phyloP scores from a whole-genome alignment of 2,329 filamentous ascomycete genomes.

The Drechmeria coniospora region DNA sequence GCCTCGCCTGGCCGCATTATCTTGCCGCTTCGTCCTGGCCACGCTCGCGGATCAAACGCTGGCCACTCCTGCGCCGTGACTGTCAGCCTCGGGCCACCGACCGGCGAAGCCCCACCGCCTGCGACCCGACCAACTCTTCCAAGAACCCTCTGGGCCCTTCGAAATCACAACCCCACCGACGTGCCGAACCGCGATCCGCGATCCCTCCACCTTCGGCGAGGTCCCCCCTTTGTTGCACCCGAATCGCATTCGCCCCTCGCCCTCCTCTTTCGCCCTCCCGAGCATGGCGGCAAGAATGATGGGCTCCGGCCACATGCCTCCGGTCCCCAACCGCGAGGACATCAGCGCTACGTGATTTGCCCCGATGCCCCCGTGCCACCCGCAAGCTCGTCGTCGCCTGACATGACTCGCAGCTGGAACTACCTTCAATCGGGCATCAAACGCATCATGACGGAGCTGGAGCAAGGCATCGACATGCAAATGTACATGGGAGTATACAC shows the following conservation, averaged over 20 bases:
- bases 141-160: no score
- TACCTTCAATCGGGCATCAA: conserved; percentile 81
- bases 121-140: no score
- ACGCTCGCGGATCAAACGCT: no score
- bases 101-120: no score
- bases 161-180: no score
- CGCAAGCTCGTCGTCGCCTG: conserved; percentile 6
- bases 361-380: not conserved
- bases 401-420: conserved; percentile 52
- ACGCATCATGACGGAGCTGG: conserved; percentile 84
- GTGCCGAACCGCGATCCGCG: no score
- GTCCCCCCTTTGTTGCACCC: no score
- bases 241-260: not conserved
- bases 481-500: conserved; percentile 98
- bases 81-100: no score
- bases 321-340: conserved; percentile 46
- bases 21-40: no score
- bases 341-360: conserved; percentile 32
- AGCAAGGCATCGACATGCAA: conserved; percentile 85
- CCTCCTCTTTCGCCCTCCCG: not conserved
- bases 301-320: conserved; percentile 32
- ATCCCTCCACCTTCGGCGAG: no score
- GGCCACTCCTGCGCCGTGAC: no score
- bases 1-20: no score
- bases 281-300: conserved; percentile 20